Evolutionary conservation across 2,329 filamentous ascomycete species (phyloP), one percentile per base, ranked within the genome.

Genomic region (Botrytis cinerea): DNA sequence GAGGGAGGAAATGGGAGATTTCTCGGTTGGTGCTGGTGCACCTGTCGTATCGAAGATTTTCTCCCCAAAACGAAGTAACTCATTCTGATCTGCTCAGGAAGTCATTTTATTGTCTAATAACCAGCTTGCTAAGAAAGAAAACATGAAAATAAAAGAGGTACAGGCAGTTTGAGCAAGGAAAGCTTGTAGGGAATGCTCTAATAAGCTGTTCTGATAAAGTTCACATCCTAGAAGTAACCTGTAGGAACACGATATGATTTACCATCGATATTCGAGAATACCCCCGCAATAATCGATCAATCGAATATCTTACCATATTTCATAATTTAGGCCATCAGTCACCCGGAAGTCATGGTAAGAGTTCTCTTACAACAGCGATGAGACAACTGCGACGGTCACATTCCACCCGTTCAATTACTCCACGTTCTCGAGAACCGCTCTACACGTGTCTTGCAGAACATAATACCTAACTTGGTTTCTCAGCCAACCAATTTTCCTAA

Each of bases 1-100:
- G 63, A 73, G 72, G 32, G 69, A 69, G 7, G 68, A 71, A 68
- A 75, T 75, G 57, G 73, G 69, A 22, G 68, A 73, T 46, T 75
- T 75, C 18, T 75, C 71, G 28, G 72, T 73, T 69, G 71, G 74
- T 57, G 59, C 70, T 38, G 57, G 73, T 16, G 54, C 69, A 14
- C 71, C 71, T 4, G 71, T 75, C 20, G 71, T 62, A 22, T 75
- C 71, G n/a, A 75, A 35, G 18, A 75, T 68, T 43, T 71, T 66
- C 57, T 71, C 73, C 18, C 67, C 74, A 14, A 73, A 54, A 35
- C 74, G 67, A 45, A 75, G 61, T 43, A 73, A 54, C 28, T 73
- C 72, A 63, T 73, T 72, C 38, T 75, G 74, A 40, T 73, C 71
- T 12, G 72, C 32, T 67, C 71, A 68, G 43, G 71, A 74, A 45